Conservation (phyloP, 163 green algal species). For the Picocystis sp. region DNA sequence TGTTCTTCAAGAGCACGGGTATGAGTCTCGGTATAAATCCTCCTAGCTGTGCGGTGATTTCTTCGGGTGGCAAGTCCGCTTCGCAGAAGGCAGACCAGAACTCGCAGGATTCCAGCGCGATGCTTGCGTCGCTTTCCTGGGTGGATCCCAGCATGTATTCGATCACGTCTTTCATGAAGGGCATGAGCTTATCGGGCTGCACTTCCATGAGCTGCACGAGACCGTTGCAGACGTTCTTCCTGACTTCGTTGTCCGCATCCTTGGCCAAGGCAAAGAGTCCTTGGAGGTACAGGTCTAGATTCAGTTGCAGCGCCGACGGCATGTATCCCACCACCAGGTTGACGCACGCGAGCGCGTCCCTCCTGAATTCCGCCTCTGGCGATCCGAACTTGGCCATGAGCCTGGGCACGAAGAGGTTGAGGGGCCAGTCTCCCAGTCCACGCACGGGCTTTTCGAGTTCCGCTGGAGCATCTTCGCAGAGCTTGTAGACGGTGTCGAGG, state of each 20-base stretch:
- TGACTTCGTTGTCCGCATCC: slow-evolving; percentile 35
- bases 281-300: slow-evolving; percentile 25
- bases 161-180: slow-evolving; percentile 49
- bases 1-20: slow-evolving; percentile 85
- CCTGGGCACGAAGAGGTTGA: too few relatives aligned
- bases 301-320: too few relatives aligned
- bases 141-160: slow-evolving; percentile 76
- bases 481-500: slow-evolving; percentile 74
- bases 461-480: slow-evolving; percentile 7
- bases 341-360: too few relatives aligned
- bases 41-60: slow-evolving; percentile 38
- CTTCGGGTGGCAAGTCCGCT: slow-evolving; percentile 15
- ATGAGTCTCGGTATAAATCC: slow-evolving; percentile 65
- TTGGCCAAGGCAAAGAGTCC: slow-evolving; percentile 59
- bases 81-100: slow-evolving; percentile 90
- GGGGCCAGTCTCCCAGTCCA: too few relatives aligned
- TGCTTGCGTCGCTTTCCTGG: slow-evolving; percentile 27
- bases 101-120: slow-evolving; percentile 76
- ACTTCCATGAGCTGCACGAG: slow-evolving; percentile 49
- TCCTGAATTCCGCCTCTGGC: too few relatives aligned
- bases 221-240: slow-evolving; percentile 48
- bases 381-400: too few relatives aligned
- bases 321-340: too few relatives aligned
- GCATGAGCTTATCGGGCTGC: slow-evolving; percentile 39
- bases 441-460: too few relatives aligned